Conservation (phyloP, 148 eudicot species). For the Rhododendron kiyosumense region DNA sequence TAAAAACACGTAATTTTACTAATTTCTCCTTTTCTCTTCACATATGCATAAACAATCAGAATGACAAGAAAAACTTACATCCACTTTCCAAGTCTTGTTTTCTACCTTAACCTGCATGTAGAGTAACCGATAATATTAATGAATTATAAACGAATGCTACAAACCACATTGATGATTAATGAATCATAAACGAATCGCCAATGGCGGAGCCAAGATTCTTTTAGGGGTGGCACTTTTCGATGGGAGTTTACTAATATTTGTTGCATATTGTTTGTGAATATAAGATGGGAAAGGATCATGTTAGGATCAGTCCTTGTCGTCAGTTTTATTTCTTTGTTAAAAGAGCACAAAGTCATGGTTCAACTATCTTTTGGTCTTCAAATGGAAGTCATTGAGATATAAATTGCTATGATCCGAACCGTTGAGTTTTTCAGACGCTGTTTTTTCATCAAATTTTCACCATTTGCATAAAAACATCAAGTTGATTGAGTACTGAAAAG, state of each 20-base stretch:
- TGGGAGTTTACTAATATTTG: not conserved
- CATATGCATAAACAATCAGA: not conserved
- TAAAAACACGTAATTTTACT: not conserved
- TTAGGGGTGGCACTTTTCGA: not conserved
- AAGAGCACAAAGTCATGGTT: no score
- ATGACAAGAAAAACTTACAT: conserved; percentile 43
- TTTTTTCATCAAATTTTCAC: no score
- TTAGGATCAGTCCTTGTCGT: no score
- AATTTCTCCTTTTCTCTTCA: not conserved
- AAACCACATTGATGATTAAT: not conserved
- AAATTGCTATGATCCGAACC: no score
- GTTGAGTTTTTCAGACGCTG: no score
- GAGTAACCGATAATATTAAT: conserved; percentile 5
- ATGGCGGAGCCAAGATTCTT: not conserved
- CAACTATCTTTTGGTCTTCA: no score
- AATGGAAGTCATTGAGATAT: no score
- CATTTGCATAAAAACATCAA: no score
- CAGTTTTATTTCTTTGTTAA: no score
- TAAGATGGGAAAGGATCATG: no score
- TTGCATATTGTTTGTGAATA: not conserved
- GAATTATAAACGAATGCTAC: not conserved
- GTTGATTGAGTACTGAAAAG: no score
- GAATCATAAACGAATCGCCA: not conserved
- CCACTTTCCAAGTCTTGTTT: conserved; percentile 86
- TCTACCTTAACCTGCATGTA: conserved; percentile 75